Evolutionary conservation across 164 flowering plant genomes (phyloP).

Genomic region (Euptelea pleiosperma): DNA sequence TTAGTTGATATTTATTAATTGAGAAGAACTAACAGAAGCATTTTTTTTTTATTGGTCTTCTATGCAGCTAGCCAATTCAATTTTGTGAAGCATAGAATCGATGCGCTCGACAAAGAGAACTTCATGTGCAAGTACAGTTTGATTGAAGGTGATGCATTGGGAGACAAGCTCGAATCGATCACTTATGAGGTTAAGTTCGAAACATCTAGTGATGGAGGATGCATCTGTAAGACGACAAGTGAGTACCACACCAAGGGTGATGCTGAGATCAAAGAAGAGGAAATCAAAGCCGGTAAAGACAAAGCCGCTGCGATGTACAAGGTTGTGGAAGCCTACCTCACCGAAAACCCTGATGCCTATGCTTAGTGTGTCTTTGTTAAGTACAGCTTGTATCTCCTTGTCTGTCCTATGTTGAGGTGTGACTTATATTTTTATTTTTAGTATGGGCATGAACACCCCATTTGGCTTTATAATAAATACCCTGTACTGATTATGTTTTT

Average conservation of each 20-base stretch:
- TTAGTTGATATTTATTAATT: no score
- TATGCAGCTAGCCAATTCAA: constrained; percentile 8
- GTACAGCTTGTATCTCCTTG: neutral
- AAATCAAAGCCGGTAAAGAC: neutral
- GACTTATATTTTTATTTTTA: no score
- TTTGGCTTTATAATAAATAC: no score
- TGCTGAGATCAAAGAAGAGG: neutral
- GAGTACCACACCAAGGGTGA: neutral
- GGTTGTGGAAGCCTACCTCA: neutral
- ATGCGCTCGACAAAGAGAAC: no score
- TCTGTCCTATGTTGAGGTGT: neutral
- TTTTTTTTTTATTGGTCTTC: neutral
- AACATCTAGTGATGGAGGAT: neutral
- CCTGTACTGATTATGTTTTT: no score
- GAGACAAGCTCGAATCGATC: no score
- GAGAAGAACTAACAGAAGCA: neutral
- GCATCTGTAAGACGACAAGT: neutral
- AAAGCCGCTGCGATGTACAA: neutral
- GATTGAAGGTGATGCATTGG: no score
- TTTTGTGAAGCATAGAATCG: no score
- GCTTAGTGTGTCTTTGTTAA: neutral
- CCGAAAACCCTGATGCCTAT: neutral
- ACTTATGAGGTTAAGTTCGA: no score
- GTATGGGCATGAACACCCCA: no score
- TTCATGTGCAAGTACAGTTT: no score